Evolutionary conservation across 1,139 yeast genomes (phyloP).

Genomic region (Candida sanyaensis): DNA sequence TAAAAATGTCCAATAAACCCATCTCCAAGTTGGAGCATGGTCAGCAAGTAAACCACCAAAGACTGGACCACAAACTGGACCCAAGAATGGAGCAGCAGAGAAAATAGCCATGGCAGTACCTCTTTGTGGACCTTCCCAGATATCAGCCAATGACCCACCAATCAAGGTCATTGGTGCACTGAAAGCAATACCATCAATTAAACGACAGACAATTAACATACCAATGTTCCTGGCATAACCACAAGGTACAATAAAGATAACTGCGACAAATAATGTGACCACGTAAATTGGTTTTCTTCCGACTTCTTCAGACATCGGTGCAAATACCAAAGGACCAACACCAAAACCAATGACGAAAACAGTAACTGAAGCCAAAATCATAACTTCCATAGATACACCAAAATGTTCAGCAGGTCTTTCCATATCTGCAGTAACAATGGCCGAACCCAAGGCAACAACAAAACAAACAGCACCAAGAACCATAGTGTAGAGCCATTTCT

Average conservation of each 20-base stretch:
- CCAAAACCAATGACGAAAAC: constrained; percentile 71
- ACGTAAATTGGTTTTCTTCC: constrained; percentile 64
- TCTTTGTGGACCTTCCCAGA: constrained; percentile 64
- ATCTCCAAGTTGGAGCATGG: constrained; percentile 67
- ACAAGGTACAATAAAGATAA: constrained; percentile 72
- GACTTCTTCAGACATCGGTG: constrained; percentile 58
- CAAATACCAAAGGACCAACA: constrained; percentile 70
- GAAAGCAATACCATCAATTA: constrained; percentile 67
- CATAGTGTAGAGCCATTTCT: constrained; percentile 59
- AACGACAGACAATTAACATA: constrained; percentile 63
- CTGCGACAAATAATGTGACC: constrained; percentile 55
- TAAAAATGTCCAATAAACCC: constrained; percentile 69
- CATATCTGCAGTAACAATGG: constrained; percentile 64
- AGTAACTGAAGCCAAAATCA: constrained; percentile 55
- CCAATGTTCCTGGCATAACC: constrained; percentile 71
- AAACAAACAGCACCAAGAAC: constrained; percentile 55
- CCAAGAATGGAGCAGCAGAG: constrained; percentile 49
- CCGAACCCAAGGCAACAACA: constrained; percentile 59
- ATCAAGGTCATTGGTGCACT: constrained; percentile 79
- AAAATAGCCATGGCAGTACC: constrained; percentile 71
- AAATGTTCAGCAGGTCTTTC: constrained; percentile 52
- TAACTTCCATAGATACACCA: constrained; percentile 54
- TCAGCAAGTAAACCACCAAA: constrained; percentile 75
- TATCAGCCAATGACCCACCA: constrained; percentile 77
- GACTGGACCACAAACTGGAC: constrained; percentile 58